phyloP scores from a whole-genome alignment of 2,329 filamentous ascomycete genomes.

The Aurifilum marmelostoma region DNA sequence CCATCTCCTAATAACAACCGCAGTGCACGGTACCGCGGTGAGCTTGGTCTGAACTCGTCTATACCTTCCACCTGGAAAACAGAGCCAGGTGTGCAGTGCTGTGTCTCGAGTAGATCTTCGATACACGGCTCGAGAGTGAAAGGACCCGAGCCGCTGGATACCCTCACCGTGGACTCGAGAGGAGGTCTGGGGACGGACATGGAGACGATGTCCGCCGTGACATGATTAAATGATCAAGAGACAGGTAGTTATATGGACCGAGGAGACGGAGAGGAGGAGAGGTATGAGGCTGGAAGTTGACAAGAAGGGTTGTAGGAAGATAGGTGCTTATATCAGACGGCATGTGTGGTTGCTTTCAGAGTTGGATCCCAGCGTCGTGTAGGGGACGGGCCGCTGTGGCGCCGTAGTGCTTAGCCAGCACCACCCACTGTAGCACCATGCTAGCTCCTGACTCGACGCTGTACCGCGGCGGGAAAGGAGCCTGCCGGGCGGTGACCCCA shows the following conservation, averaged over 20 bases:
- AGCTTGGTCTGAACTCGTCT: conserved; percentile 25
- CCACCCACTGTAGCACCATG: neutral
- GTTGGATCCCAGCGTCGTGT: neutral
- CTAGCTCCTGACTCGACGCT: neutral
- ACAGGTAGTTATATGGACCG: neutral
- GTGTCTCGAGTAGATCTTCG: conserved; percentile 51
- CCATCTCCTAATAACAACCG: conserved; percentile 57
- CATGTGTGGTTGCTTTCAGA: neutral
- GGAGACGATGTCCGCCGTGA: neutral
- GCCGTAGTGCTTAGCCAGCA: neutral
- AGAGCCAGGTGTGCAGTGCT: conserved; percentile 50
- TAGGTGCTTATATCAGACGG: neutral
- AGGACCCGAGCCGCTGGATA: conserved; percentile 33
- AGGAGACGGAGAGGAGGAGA: neutral
- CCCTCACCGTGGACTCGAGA: conserved; percentile 30
- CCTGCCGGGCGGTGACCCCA: neutral
- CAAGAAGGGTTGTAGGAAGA: neutral
- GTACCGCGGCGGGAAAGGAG: neutral
- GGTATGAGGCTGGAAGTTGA: neutral
- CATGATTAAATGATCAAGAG: conserved; percentile 25
- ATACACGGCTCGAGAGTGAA: conserved; percentile 47
- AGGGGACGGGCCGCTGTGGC: neutral
- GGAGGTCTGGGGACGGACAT: conserved; percentile 19
- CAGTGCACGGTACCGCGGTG: conserved; percentile 46
- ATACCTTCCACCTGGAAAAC: conserved; percentile 50